These are phyloP conservation scores for Amaranthus hypochondriacus DNA, from an alignment of 148 eudicot species.

Conservation along the genomic window DNA sequence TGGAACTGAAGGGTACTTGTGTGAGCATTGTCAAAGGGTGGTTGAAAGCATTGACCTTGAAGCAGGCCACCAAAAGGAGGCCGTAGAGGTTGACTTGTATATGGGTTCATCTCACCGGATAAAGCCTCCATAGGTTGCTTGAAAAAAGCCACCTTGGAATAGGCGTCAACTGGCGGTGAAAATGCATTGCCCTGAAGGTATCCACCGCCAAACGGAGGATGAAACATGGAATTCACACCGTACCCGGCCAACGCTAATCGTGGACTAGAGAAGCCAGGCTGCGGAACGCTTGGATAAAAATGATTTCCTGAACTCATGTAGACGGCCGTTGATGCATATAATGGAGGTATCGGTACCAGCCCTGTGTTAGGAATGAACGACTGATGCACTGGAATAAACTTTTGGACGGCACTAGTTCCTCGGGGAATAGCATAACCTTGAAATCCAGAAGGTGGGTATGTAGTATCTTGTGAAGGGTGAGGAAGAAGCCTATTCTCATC, in stretches of 20 bases:
- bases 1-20: slow-evolving; percentile 16
- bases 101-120: slow-evolving; percentile 19
- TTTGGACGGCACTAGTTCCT: slow-evolving; percentile 16
- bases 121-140: slow-evolving; percentile 23
- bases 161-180: slow-evolving; percentile 22
- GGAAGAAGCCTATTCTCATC: slow-evolving; percentile 17
- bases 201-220: slow-evolving; percentile 28
- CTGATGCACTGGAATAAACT: slow-evolving; percentile 13
- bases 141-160: slow-evolving; percentile 8
- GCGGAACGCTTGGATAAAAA: slow-evolving; percentile 19
- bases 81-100: slow-evolving; percentile 22
- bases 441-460: slow-evolving; percentile 18
- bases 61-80: slow-evolving; percentile 23
- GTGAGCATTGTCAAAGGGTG: slow-evolving; percentile 4
- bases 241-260: slow-evolving; percentile 23
- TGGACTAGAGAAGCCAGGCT: slow-evolving; percentile 19
- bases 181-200: slow-evolving; percentile 15
- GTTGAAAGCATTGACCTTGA: slow-evolving; percentile 34
- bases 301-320: slow-evolving; percentile 23
- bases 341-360: slow-evolving; percentile 25
- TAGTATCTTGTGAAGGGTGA: slow-evolving; percentile 20
- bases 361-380: slow-evolving; percentile 23
- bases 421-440: slow-evolving; percentile 23
- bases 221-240: slow-evolving; percentile 6
- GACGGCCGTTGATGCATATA: slow-evolving; percentile 29